A percentile compares a stretch with the other conserved stretches of the same genome.
phyloP scores from a whole-genome alignment of 106 monocot species.

The Triglochin maritima region DNA sequence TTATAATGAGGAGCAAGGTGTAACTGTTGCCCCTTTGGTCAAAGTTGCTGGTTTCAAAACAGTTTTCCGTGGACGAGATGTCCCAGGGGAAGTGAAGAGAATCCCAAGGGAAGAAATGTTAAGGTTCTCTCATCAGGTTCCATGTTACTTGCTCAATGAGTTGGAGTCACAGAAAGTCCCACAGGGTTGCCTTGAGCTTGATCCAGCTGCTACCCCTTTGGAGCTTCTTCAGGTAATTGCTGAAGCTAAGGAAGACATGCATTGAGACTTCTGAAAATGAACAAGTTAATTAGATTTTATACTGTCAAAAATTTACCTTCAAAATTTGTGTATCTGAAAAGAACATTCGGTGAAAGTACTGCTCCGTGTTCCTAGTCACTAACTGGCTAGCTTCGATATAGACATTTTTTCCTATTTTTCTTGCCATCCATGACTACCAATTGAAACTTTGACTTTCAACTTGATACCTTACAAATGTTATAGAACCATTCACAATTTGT shows the following conservation, averaged over 20 bases:
- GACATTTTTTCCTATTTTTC: too few species aligned
- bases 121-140: conserved; percentile 51
- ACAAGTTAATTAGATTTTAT: conserved; percentile 10
- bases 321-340: too few species aligned
- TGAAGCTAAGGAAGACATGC: conserved; percentile 21
- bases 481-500: too few species aligned
- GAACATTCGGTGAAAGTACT: too few species aligned
- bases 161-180: conserved; percentile 43
- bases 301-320: too few species aligned
- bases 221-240: conserved; percentile 40
- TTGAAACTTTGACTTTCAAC: too few species aligned
- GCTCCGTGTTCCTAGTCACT: too few species aligned
- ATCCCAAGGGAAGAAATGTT: conserved; percentile 50
- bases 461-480: too few species aligned
- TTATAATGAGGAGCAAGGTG: conserved; percentile 38
- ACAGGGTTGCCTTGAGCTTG: conserved; percentile 49
- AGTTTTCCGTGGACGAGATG: conserved; percentile 34
- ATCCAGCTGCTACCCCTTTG: conserved; percentile 48
- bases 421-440: too few species aligned
- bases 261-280: conserved; percentile 11
- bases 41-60: conserved; percentile 61
- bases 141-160: conserved; percentile 35
- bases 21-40: conserved; percentile 34
- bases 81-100: conserved; percentile 26
- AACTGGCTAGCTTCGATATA: too few species aligned